A percentile compares a stretch with the other conserved stretches of the same genome.
Conservation (phyloP, 768 basidiomycete genomes). For the Boletus rubroflammeus region DNA sequence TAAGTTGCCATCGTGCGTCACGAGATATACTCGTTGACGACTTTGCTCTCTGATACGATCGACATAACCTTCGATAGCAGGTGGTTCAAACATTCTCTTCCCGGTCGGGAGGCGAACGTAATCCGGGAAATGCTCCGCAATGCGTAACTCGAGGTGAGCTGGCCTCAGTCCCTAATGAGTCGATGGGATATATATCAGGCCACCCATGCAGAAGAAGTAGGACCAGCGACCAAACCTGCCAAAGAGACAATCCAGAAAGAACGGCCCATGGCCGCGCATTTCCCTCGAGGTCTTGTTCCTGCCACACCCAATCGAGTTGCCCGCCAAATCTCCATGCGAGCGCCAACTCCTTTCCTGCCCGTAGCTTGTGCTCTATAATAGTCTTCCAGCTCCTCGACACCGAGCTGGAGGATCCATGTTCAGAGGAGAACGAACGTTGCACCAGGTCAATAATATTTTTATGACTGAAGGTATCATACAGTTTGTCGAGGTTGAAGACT, state of each 20-base stretch:
- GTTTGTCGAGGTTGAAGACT: constrained; percentile 34
- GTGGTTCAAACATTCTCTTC: constrained; percentile 63
- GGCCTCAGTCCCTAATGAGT: constrained; percentile 34
- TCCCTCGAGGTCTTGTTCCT: constrained; percentile 62
- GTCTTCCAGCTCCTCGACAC: constrained; percentile 52
- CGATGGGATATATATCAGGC: constrained; percentile 6
- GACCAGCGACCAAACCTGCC: constrained; percentile 47
- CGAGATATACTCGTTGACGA: constrained; percentile 63
- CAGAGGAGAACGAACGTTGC: constrained; percentile 47
- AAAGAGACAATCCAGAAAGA: constrained; percentile 70
- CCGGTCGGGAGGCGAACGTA: constrained; percentile 39
- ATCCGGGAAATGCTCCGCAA: constrained; percentile 64
- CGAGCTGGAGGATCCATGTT: constrained; percentile 22
- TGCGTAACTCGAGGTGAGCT: constrained; percentile 68
- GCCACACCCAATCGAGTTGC: constrained; percentile 84
- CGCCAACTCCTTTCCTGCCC: constrained; percentile 56
- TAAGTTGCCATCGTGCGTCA: constrained; percentile 68
- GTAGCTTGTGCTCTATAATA: constrained; percentile 51
- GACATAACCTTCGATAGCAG: constrained; percentile 83
- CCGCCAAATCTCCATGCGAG: constrained; percentile 77
- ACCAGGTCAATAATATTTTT: constrained; percentile 64
- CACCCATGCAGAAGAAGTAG: constrained; percentile 1
- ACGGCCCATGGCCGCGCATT: constrained; percentile 65
- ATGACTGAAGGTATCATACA: constrained; percentile 52
- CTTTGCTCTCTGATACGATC: constrained; percentile 60